phyloP scores from a whole-genome alignment of 202 grass and related monocot genomes.

The Cymbopogon flexuosus region DNA sequence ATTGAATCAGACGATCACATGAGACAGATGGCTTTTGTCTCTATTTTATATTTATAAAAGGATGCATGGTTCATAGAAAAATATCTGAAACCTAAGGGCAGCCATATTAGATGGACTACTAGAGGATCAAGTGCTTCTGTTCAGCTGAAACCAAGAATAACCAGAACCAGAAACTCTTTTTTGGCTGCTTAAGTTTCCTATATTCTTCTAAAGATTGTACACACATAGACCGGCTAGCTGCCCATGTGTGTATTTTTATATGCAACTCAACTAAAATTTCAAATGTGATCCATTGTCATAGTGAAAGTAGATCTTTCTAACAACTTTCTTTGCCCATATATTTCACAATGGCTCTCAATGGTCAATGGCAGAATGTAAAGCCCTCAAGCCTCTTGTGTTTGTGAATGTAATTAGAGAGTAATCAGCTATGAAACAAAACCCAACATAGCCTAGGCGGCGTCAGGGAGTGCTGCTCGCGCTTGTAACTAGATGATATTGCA shows the following conservation, averaged over 20 bases:
- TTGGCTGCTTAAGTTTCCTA: neutral
- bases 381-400: no score
- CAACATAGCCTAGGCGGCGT: no score
- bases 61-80: neutral
- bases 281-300: neutral
- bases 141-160: neutral
- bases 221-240: no score
- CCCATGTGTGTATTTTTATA: neutral
- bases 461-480: no score
- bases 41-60: neutral
- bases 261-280: neutral
- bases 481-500: no score
- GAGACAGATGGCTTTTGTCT: neutral
- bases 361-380: no score
- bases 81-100: neutral
- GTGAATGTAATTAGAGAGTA: no score
- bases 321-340: neutral
- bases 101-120: no score
- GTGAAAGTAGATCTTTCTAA: neutral
- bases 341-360: neutral
- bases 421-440: no score
- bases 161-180: neutral
- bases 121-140: no score
- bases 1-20: neutral
- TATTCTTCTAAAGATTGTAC: neutral